Conservation (phyloP, 345 rosid genomes). For the Rhodomyrtus tomentosa region DNA sequence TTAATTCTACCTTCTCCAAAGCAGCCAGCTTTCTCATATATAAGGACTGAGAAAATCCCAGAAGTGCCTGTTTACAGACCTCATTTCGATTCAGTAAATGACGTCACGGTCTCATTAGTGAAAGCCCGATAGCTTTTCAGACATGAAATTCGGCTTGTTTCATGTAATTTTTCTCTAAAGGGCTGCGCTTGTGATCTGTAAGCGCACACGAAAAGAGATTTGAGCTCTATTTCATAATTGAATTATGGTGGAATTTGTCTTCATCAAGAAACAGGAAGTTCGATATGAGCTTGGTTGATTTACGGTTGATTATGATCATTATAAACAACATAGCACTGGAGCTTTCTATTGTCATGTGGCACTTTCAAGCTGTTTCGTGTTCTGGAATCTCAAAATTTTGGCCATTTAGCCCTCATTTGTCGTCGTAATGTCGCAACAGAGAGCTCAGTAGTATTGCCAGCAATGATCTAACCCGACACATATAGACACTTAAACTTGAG, state of each 20-base stretch:
- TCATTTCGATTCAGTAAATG: neutral
- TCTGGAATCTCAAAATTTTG: neutral
- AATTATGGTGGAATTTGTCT: neutral
- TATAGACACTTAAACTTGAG: neutral
- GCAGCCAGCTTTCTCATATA: conserved; percentile 7
- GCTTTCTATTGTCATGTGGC: too few species aligned
- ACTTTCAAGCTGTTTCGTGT: too few species aligned
- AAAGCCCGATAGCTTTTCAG: neutral
- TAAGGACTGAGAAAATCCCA: neutral
- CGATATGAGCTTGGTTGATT: too few species aligned
- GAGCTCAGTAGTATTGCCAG: neutral
- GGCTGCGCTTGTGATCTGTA: neutral
- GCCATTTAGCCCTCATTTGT: neutral
- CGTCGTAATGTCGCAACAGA: neutral
- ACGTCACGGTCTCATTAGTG: neutral
- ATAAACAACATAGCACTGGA: neutral
- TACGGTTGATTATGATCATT: neutral
- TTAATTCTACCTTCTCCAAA: conserved; percentile 1
- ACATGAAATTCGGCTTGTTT: too few species aligned
- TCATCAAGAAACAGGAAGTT: neutral
- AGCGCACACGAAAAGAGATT: neutral
- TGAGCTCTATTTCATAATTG: neutral
- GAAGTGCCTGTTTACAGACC: neutral
- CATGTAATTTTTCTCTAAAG: neutral
- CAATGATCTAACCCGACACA: neutral